A percentile compares a stretch with the other conserved stretches of the same genome.
Evolutionary conservation across 2,329 filamentous ascomycete genomes (phyloP).

Genomic region (Botryotinia globosa): DNA sequence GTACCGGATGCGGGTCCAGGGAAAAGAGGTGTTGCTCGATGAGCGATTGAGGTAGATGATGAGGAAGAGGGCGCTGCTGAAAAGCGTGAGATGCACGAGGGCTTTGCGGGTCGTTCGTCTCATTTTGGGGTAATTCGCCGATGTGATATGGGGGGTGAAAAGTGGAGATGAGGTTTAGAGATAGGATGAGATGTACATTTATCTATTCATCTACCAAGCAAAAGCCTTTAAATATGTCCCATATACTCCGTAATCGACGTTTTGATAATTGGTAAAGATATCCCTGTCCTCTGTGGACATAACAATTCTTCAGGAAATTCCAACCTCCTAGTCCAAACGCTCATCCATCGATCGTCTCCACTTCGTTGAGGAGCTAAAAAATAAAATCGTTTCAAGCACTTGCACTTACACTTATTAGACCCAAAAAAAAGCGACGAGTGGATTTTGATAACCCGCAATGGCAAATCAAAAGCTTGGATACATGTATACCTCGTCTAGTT

Average conservation of each 20-base stretch:
- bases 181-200: not conserved
- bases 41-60: slow-evolving; percentile 41
- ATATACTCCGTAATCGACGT: not conserved
- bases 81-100: slow-evolving; percentile 40
- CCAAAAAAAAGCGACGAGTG: not conserved
- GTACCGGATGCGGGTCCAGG: slow-evolving; percentile 47
- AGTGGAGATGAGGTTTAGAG: not conserved
- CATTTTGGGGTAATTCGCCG: slow-evolving; percentile 33
- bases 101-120: slow-evolving; percentile 40
- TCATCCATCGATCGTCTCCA: too few relatives aligned
- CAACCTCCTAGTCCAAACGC: too few relatives aligned
- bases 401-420: too few relatives aligned
- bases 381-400: not conserved
- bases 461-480: not conserved
- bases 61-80: slow-evolving; percentile 38
- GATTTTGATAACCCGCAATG: not conserved
- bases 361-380: not conserved
- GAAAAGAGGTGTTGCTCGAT: slow-evolving; percentile 38
- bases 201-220: not conserved
- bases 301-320: not conserved
- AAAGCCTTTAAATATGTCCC: not conserved
- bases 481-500: too few relatives aligned
- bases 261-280: not conserved
- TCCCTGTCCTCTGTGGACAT: not conserved
- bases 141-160: not conserved